Evolutionary conservation across 768 basidiomycete genomes (phyloP).

Genomic region (Ramaria sp.): DNA sequence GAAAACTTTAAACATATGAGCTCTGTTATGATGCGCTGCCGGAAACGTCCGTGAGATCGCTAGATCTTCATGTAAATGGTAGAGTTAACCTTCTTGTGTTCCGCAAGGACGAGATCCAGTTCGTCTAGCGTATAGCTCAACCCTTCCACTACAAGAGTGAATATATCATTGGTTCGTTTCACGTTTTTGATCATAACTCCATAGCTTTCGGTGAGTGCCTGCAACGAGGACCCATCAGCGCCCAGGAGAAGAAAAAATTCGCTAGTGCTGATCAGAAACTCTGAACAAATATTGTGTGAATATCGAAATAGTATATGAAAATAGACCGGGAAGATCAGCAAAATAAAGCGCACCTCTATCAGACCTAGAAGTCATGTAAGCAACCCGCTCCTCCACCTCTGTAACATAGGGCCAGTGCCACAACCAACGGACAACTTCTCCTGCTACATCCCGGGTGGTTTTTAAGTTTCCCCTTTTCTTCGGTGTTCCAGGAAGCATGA

Average conservation of each 20-base stretch:
- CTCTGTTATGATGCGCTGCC: conserved; percentile 7
- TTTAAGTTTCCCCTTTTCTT: not conserved
- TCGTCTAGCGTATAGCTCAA: conserved; percentile 2
- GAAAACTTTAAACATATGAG: not conserved
- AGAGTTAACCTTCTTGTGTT: conserved; percentile 6
- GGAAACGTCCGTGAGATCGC: not conserved
- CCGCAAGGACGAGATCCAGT: conserved; percentile 4
- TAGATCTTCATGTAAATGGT: not conserved
- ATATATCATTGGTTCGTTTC: not conserved
- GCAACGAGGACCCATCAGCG: conserved; percentile 4
- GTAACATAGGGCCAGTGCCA: conserved; percentile 7
- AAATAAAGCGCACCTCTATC: conserved; percentile 2
- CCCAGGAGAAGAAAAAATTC: conserved; percentile 9
- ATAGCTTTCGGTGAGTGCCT: conserved; percentile 1
- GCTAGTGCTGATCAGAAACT: not conserved
- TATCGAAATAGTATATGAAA: not conserved
- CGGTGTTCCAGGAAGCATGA: not conserved
- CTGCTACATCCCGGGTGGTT: conserved; percentile 3
- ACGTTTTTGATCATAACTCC: conserved; percentile 1
- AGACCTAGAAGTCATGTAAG: conserved; percentile 1
- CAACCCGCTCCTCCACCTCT: not conserved
- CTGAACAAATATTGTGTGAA: not conserved
- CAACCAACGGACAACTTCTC: conserved; percentile 5
- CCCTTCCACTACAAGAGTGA: conserved; percentile 2
- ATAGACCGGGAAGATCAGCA: too few species aligned